Evolutionary conservation across 1,284 basidiomycete species (phyloP).

Genomic region (Apiotrichum laibachii): DNA sequence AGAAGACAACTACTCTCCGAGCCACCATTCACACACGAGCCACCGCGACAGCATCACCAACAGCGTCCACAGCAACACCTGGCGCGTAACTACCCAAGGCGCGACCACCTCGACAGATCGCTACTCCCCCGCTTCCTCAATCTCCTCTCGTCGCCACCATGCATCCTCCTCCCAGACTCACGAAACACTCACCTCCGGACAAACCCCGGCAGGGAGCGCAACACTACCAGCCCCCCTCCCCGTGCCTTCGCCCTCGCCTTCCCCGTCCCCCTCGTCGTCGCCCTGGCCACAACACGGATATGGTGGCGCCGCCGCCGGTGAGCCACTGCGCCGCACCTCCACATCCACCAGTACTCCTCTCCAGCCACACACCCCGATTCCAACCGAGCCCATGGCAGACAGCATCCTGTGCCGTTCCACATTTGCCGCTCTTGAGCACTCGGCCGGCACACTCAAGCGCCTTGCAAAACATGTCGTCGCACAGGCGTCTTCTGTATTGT

Average conservation of each 20-base stretch:
- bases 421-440: slow-evolving; percentile 43
- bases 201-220: not conserved
- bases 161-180: not conserved
- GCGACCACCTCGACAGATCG: not conserved
- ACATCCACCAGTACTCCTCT: not conserved
- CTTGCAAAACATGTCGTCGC: slow-evolving; percentile 40
- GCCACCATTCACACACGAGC: not conserved
- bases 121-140: not conserved
- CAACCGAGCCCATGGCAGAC: slow-evolving; percentile 41
- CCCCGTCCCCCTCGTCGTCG: too few relatives aligned
- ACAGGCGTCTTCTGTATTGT: slow-evolving; percentile 29
- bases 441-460: slow-evolving; percentile 40
- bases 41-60: not conserved
- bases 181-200: not conserved
- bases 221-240: not conserved
- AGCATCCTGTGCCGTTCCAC: slow-evolving; percentile 47
- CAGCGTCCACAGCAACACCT: not conserved
- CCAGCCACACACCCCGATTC: slow-evolving; percentile 20
- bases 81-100: not conserved
- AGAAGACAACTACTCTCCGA: not conserved
- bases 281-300: not conserved
- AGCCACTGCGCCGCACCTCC: not conserved
- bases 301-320: not conserved
- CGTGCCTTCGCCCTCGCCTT: too few relatives aligned
- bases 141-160: not conserved